phyloP scores from a whole-genome alignment of 2,329 filamentous ascomycete species.

The Geoglossum cookeanum region DNA sequence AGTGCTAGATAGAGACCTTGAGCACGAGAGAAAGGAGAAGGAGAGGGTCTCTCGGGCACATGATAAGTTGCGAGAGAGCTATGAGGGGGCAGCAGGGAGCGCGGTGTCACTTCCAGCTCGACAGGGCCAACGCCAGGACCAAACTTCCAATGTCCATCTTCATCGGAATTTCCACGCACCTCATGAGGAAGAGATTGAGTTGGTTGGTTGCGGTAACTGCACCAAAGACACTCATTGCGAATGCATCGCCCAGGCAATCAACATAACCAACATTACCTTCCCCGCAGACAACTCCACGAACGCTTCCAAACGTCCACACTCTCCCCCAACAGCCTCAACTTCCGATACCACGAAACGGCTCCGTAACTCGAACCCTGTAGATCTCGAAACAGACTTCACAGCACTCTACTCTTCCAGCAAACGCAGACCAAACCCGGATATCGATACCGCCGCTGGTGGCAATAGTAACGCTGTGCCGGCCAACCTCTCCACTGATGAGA shows the following conservation, averaged over 20 bases:
- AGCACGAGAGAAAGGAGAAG: conserved; percentile 32
- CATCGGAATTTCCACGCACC: background rate
- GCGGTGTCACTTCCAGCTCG: background rate
- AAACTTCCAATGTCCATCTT: background rate
- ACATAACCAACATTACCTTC: conserved; percentile 21
- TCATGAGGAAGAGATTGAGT: background rate
- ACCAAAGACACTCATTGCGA: conserved; percentile 42
- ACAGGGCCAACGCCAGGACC: background rate
- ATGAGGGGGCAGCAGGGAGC: background rate
- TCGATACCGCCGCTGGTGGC: conserved; percentile 12
- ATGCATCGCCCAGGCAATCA: conserved; percentile 36
- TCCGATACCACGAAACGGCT: conserved; percentile 32
- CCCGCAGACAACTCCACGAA: conserved; percentile 17
- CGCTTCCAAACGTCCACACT: conserved; percentile 20
- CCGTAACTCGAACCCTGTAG: conserved; percentile 26
- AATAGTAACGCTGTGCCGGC: conserved; percentile 11
- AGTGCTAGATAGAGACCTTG: conserved; percentile 43
- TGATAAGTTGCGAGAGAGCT: background rate
- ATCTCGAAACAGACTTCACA: conserved; percentile 58
- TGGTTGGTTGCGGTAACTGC: conserved; percentile 34
- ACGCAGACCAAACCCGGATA: background rate
- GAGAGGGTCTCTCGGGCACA: conserved; percentile 13
- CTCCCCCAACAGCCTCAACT: conserved; percentile 12
- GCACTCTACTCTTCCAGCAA: conserved; percentile 35
- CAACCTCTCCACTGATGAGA: conserved; percentile 15